Evolutionary conservation across 305 asterid genomes (phyloP).

Genomic region (Fraxinus platypoda): DNA sequence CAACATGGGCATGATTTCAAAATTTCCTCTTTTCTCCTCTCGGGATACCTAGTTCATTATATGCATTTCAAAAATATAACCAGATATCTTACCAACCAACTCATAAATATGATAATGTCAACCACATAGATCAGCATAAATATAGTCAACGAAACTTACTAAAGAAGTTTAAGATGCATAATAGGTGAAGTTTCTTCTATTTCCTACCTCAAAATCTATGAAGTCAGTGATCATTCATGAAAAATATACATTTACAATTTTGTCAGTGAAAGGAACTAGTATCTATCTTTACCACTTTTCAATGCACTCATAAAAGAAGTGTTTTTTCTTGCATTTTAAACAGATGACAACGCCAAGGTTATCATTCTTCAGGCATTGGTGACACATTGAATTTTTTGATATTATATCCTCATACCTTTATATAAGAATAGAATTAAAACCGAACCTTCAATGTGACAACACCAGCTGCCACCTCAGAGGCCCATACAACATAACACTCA

Average conservation of each 20-base stretch:
- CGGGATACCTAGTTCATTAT: constrained; percentile 60
- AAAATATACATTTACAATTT: not conserved
- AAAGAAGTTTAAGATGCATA: not conserved
- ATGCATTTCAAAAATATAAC: constrained; percentile 11
- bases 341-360: constrained; percentile 42
- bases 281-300: constrained; percentile 53
- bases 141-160: constrained; percentile 17
- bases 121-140: constrained; percentile 7
- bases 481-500: constrained; percentile 3
- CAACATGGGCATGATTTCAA: constrained; percentile 62
- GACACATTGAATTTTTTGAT: constrained; percentile 36
- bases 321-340: constrained; percentile 58
- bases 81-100: constrained; percentile 10
- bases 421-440: not conserved
- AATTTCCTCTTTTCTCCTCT: constrained; percentile 47
- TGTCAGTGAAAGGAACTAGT: constrained; percentile 13
- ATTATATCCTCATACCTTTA: not conserved
- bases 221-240: not conserved
- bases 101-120: not conserved
- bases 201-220: constrained; percentile 7
- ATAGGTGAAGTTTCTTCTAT: constrained; percentile 7
- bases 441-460: not conserved
- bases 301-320: constrained; percentile 65
- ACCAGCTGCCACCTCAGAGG: constrained; percentile 9
- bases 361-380: constrained; percentile 55